phyloP scores from a whole-genome alignment of 1,139 yeast genomes.

The Candida labiduridarum region DNA sequence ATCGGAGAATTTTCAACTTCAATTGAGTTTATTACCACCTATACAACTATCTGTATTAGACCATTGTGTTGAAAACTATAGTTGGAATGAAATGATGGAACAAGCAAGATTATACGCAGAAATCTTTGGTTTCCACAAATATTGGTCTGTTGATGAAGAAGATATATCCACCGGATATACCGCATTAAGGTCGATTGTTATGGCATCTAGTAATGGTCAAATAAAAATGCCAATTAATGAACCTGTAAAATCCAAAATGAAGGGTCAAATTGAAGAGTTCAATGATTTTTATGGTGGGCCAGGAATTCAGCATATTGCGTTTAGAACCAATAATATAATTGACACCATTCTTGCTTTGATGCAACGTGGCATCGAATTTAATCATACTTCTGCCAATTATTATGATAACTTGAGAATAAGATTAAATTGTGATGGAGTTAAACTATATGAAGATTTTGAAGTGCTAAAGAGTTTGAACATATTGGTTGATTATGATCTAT shows the following conservation, averaged over 20 bases:
- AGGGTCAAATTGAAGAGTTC: slow-evolving; percentile 83
- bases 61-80: slow-evolving; percentile 80
- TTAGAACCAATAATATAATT: slow-evolving; percentile 62
- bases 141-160: slow-evolving; percentile 82
- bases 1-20: slow-evolving; percentile 11
- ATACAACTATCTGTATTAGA: slow-evolving; percentile 53
- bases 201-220: slow-evolving; percentile 67
- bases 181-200: slow-evolving; percentile 72
- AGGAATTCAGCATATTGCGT: slow-evolving; percentile 82
- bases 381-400: slow-evolving; percentile 56
- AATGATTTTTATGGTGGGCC: slow-evolving; percentile 75
- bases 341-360: slow-evolving; percentile 55
- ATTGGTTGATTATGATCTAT: slow-evolving; percentile 72
- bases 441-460: slow-evolving; percentile 48
- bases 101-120: slow-evolving; percentile 61
- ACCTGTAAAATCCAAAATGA: slow-evolving; percentile 68
- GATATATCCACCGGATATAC: slow-evolving; percentile 70
- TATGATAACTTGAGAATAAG: slow-evolving; percentile 52
- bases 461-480: slow-evolving; percentile 52
- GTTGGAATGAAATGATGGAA: slow-evolving; percentile 64
- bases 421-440: slow-evolving; percentile 34
- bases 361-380: slow-evolving; percentile 69
- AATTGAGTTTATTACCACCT: slow-evolving; percentile 28
- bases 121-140: slow-evolving; percentile 72
- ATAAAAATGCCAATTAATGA: slow-evolving; percentile 85